These are phyloP conservation scores for Gracilaria caudata DNA, from an alignment of 23 red algal genomes.

Conservation along the genomic window DNA sequence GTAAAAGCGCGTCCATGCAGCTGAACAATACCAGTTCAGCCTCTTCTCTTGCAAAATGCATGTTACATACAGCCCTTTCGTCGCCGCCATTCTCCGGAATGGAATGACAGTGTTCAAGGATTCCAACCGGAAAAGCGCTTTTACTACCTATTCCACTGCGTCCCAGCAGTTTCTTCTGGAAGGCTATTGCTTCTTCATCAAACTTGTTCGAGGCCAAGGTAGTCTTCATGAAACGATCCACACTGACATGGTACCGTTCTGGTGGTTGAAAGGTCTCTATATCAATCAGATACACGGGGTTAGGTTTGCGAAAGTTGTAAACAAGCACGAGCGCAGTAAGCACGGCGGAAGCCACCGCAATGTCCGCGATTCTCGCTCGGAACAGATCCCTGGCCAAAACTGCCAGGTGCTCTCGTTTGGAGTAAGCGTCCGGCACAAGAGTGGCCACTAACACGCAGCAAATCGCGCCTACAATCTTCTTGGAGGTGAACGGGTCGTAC, in stretches of 20 bases:
- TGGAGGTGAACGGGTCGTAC: constrained; percentile 78
- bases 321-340: constrained; percentile 58
- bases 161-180: constrained; percentile 83
- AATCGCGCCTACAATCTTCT: constrained; percentile 65
- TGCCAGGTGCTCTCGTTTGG: constrained; percentile 46
- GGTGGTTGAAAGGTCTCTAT: constrained; percentile 91
- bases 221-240: constrained; percentile 73
- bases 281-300: constrained; percentile 81
- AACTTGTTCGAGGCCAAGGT: constrained; percentile 70
- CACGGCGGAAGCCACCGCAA: constrained; percentile 32
- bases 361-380: constrained; percentile 46
- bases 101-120: constrained; percentile 71
- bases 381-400: constrained; percentile 25
- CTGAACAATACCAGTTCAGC: constrained; percentile 94
- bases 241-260: constrained; percentile 56
- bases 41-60: constrained; percentile 89
- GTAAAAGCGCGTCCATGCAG: constrained; percentile 70
- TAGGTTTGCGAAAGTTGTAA: constrained; percentile 61
- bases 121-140: constrained; percentile 77
- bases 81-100: constrained; percentile 77
- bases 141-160: constrained; percentile 84
- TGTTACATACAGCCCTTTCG: constrained; percentile 75
- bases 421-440: constrained; percentile 47
- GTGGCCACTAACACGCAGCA: constrained; percentile 54
- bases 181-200: constrained; percentile 75